Conservation (phyloP, 345 rosid genomes). For the Gossypium herbaceum region DNA sequence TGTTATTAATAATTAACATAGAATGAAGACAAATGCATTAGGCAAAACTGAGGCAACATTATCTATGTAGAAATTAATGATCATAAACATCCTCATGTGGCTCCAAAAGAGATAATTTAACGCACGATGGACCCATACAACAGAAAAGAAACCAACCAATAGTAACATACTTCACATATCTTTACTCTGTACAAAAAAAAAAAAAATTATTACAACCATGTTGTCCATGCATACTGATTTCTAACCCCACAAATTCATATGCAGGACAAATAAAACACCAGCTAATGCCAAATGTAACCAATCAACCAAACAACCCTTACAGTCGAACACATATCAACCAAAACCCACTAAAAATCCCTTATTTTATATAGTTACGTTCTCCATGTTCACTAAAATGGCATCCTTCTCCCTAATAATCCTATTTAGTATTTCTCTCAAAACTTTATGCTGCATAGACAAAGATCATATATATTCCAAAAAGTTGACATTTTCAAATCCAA, state of each 20-base stretch:
- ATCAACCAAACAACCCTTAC: too few species aligned
- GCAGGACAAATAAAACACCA: too few species aligned
- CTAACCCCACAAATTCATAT: too few species aligned
- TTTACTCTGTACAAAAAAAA: too few species aligned
- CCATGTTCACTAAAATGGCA: constrained; percentile 62
- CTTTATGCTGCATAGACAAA: neutral
- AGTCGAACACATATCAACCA: neutral
- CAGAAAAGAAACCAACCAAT: too few species aligned
- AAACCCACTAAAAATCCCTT: neutral
- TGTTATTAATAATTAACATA: neutral
- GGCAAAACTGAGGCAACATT: neutral
- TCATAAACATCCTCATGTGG: neutral
- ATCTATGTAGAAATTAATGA: neutral
- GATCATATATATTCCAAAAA: neutral
- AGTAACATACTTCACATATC: too few species aligned
- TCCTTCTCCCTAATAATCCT: constrained; percentile 54
- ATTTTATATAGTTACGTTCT: constrained; percentile 37
- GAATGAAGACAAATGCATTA: neutral
- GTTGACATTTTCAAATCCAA: neutral
- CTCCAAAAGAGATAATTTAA: neutral
- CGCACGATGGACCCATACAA: neutral
- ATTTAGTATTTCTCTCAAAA: constrained; percentile 40
- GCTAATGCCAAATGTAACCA: too few species aligned
- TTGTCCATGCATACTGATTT: too few species aligned
- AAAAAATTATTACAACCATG: too few species aligned